phyloP scores from a whole-genome alignment of 2,329 filamentous ascomycete species.

The Capronia americana region DNA sequence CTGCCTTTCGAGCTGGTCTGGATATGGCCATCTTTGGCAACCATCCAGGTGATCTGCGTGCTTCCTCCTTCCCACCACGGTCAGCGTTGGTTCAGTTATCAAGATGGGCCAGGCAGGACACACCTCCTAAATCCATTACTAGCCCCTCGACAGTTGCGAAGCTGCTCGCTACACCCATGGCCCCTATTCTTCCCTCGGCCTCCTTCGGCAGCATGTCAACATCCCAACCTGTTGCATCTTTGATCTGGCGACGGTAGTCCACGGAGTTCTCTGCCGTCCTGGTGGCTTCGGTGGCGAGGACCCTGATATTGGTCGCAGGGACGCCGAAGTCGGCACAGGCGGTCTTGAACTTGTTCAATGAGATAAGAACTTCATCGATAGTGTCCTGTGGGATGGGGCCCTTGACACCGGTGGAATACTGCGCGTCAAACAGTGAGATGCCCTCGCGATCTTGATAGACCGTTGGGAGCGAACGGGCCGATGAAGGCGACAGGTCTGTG shows the following conservation, averaged over 20 bases:
- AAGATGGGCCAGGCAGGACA: slow-evolving; percentile 13
- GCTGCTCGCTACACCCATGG: slow-evolving; percentile 80
- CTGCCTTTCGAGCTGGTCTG: slow-evolving; percentile 61
- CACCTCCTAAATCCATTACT: slow-evolving; percentile 79
- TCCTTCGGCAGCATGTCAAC: slow-evolving; percentile 77
- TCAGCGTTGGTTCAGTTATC: neutral
- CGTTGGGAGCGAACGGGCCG: slow-evolving; percentile 74
- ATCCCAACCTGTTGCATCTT: slow-evolving; percentile 66
- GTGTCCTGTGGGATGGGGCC: slow-evolving; percentile 64
- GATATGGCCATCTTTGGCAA: slow-evolving; percentile 57
- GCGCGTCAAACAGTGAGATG: slow-evolving; percentile 86
- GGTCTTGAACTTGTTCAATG: slow-evolving; percentile 72
- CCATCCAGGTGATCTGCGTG: slow-evolving; percentile 73
- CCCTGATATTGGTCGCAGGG: slow-evolving; percentile 66
- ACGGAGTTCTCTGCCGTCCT: slow-evolving; percentile 76
- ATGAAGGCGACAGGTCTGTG: slow-evolving; percentile 75
- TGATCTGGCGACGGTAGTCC: slow-evolving; percentile 73
- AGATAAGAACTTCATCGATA: slow-evolving; percentile 70
- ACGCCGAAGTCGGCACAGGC: slow-evolving; percentile 76
- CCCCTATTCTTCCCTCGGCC: slow-evolving; percentile 82
- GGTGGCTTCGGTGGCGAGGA: slow-evolving; percentile 90
- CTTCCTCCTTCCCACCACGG: slow-evolving; percentile 29
- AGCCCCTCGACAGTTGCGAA: slow-evolving; percentile 74
- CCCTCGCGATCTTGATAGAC: slow-evolving; percentile 77
- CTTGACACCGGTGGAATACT: slow-evolving; percentile 53